Base-by-base conservation (phyloP, 2,329 filamentous ascomycete genomes). In the Colletotrichum caudatum region DNA sequence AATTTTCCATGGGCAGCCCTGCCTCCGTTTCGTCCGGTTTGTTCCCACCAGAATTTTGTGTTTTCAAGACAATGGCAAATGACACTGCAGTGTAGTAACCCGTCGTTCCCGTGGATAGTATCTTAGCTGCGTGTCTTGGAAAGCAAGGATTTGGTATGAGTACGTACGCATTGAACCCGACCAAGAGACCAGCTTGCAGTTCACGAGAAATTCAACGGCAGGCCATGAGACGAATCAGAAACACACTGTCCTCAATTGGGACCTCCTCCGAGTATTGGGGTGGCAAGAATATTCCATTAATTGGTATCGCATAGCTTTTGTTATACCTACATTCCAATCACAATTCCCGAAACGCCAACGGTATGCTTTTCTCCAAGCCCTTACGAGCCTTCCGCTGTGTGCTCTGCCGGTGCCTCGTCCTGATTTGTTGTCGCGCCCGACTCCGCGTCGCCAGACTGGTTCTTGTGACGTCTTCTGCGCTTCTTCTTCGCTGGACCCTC, bases 401-500 rank as follows among this genome's bases (percentile, higher is more conserved):
- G 75, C 58, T 74, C 69, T 3, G 57, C 75, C 37, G 75, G 58
- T 6, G 66, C 37, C 39, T 69, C 66, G 18, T 73, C 68, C 51
- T 73, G 76, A 64, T 65, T 66, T 26, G 64, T 53, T 77, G 76
- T 64, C 79, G 76, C 74, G 79, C 79, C 59, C 79, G 59, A 41
- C n/a, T 39, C 63, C 44, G 74, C 75, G 79, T 80, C 64, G 75
- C 76, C 56, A 74, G 71, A 62, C 72, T 75, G 77, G 26, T 75
- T 70, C 72, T 81, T 82, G 57, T 77, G 76, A 75, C 81, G 81
- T 73, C 80, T 75, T 73, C 79, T 82, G 48, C 80, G 77, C 75
- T 81, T 84, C 71, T 77, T 77, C 73, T 84, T 84, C 50, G 74
- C 71, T 23, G 75, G 72, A 26, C 75, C 74, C 5, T 77, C 77